Percentiles rank a stretch among this genome's conserved stretches.
phyloP scores from a whole-genome alignment of 257 asterid genomes.

The Primulina eburnea region DNA sequence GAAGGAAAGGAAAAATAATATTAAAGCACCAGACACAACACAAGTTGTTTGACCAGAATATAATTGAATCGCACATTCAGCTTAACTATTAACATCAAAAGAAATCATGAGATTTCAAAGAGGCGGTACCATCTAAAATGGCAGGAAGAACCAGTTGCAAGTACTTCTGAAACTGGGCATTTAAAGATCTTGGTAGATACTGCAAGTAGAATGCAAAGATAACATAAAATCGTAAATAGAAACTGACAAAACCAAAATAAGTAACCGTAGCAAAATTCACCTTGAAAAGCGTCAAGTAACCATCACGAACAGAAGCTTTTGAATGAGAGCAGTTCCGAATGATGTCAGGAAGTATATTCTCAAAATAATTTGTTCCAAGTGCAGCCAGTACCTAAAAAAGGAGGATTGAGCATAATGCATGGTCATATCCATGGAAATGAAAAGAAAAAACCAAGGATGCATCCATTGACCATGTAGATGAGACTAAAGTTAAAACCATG shows the following conservation, averaged over 20 bases:
- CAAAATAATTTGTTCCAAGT: conserved; percentile 82
- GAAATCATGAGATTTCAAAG: conserved; percentile 14
- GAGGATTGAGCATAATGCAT: conserved; percentile 16
- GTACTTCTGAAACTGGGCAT: conserved; percentile 94
- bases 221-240: background rate
- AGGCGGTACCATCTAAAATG: conserved; percentile 72
- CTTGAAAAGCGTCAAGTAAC: conserved; percentile 84
- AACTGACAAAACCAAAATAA: conserved; percentile 4
- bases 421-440: background rate
- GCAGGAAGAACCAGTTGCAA: conserved; percentile 95
- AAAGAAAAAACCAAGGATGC: conserved; percentile 4
- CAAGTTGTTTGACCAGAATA: conserved; percentile 22
- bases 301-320: conserved; percentile 94
- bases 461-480: conserved; percentile 1
- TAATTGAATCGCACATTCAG: conserved; percentile 11
- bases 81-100: conserved; percentile 13
- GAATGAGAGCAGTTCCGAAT: conserved; percentile 85
- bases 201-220: conserved; percentile 36
- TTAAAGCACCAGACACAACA: conserved; percentile 18
- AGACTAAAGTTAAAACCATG: conserved; percentile 4
- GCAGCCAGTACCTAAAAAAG: conserved; percentile 85
- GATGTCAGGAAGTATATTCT: conserved; percentile 82
- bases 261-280: conserved; percentile 32
- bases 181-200: conserved; percentile 95
- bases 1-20: conserved; percentile 25